phyloP scores from a whole-genome alignment of 257 asterid species.

The Nicotiana sylvestris region DNA sequence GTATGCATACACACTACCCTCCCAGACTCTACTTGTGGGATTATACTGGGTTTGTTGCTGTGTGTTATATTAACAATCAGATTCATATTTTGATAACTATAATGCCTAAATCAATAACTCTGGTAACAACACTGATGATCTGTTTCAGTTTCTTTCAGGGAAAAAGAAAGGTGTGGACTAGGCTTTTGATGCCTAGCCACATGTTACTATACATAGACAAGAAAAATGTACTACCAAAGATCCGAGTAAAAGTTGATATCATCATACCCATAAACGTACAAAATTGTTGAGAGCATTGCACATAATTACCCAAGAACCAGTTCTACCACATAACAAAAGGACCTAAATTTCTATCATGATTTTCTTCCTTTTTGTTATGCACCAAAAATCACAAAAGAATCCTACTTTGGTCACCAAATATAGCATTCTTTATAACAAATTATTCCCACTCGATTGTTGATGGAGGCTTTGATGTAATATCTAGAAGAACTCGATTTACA shows the following conservation, averaged over 20 bases:
- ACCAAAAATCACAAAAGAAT: background rate
- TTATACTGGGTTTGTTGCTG: background rate
- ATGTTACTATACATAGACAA: background rate
- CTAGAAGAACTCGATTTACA: conserved; percentile 94
- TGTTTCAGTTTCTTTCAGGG: too few relatives aligned
- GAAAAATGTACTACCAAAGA: background rate
- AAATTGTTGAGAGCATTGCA: background rate
- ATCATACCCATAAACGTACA: background rate
- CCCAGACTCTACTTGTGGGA: too few relatives aligned
- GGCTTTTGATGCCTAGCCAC: too few relatives aligned
- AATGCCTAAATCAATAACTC: background rate
- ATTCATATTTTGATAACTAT: too few relatives aligned
- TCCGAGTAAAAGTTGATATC: background rate
- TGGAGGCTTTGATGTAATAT: conserved; percentile 97
- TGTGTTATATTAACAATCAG: too few relatives aligned
- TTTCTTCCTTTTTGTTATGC: background rate
- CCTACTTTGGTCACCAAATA: background rate
- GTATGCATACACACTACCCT: too few relatives aligned
- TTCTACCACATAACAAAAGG: background rate
- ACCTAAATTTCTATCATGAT: background rate
- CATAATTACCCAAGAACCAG: background rate
- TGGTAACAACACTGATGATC: too few relatives aligned
- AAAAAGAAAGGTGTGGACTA: too few relatives aligned
- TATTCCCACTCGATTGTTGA: conserved; percentile 98
- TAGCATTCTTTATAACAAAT: background rate